Conservation (phyloP, 768 basidiomycete species). For the Trametes gibbosa region DNA sequence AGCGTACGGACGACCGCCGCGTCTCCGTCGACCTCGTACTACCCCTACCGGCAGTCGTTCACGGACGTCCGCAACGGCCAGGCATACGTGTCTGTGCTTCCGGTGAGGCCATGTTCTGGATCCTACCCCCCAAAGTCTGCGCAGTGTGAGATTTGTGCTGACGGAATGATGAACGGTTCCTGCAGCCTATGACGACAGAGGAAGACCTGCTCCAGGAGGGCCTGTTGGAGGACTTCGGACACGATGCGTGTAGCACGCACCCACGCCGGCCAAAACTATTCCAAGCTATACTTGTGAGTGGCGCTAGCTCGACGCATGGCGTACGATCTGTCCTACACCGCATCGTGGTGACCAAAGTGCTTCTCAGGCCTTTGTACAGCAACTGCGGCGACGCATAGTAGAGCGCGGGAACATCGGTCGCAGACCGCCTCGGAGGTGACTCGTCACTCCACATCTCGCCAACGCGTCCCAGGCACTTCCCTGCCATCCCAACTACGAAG, state of each 20-base stretch:
- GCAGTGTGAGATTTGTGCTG: neutral
- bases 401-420: neutral
- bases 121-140: no score
- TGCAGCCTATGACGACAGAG: conserved; percentile 21
- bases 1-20: neutral
- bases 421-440: no score
- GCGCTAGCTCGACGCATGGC: no score
- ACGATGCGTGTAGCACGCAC: neutral
- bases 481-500: no score
- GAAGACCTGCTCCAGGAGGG: conserved; percentile 20
- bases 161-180: neutral
- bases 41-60: conserved; percentile 15
- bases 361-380: neutral
- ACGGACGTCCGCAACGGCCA: conserved; percentile 12
- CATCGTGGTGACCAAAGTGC: neutral
- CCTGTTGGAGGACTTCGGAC: conserved; percentile 1
- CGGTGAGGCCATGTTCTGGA: conserved; percentile 1
- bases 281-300: neutral
- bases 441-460: no score
- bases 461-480: no score
- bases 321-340: neutral
- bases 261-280: neutral
- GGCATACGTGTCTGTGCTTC: conserved; percentile 19
- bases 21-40: conserved; percentile 14
- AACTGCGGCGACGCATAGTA: conserved; percentile 1